Evolutionary conservation across 2,329 filamentous ascomycete species (phyloP).

Genomic region (Chrysoporthe cubensis): DNA sequence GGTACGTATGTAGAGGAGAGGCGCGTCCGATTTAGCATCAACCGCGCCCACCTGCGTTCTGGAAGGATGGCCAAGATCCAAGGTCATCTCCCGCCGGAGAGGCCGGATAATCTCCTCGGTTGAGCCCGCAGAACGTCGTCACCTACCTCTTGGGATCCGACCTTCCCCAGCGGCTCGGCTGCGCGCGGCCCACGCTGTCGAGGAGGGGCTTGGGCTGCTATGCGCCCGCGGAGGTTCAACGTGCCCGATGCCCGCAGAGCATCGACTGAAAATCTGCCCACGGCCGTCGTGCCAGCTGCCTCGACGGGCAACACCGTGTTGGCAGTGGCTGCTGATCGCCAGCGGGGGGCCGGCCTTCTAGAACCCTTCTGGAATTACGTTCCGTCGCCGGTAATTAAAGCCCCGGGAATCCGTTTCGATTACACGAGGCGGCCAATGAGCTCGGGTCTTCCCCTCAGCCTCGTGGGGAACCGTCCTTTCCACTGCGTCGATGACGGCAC

Average conservation of each 20-base stretch:
- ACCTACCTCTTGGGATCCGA: neutral
- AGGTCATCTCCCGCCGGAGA: neutral
- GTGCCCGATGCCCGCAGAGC: no score
- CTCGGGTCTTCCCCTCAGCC: constrained; percentile 19
- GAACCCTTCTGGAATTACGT: constrained; percentile 22
- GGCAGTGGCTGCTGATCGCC: constrained; percentile 13
- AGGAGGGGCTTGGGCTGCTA: no score
- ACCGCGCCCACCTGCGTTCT: neutral
- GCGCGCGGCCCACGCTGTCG: no score
- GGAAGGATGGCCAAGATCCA: neutral
- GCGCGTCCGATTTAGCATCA: neutral
- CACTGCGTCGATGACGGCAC: no score
- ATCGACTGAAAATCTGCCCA: no score
- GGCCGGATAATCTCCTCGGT: constrained; percentile 6
- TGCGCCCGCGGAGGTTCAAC: no score
- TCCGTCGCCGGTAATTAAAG: constrained; percentile 22
- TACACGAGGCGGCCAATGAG: constrained; percentile 25
- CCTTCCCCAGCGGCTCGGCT: neutral
- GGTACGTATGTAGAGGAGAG: neutral
- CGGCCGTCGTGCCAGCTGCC: neutral
- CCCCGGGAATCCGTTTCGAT: neutral
- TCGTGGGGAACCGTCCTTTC: neutral
- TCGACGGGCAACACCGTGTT: constrained; percentile 13
- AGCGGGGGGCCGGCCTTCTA: constrained; percentile 16
- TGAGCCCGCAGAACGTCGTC: neutral